Conservation (phyloP, 2,329 filamentous ascomycete genomes). For the Fusarium subglutinans region DNA sequence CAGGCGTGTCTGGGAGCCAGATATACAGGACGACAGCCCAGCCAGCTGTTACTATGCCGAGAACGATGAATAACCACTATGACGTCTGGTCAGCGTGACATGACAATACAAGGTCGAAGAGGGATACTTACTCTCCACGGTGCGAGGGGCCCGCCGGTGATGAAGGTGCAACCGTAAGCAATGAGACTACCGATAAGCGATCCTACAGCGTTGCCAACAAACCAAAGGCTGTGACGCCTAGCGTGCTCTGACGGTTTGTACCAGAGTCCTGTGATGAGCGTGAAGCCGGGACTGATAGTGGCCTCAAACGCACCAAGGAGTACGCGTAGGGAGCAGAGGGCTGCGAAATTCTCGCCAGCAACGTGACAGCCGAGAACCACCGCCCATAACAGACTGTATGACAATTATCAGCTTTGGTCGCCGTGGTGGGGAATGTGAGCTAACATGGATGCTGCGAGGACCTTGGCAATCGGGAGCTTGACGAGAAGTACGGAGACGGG, state of each 20-base stretch:
- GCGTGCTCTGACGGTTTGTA: background rate
- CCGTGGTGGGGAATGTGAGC: too few species aligned
- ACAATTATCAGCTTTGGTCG: fast-evolving
- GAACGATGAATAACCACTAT: background rate
- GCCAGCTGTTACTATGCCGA: background rate
- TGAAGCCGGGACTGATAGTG: background rate
- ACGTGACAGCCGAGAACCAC: background rate
- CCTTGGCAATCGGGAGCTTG: background rate
- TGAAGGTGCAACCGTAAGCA: background rate
- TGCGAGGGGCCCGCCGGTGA: background rate
- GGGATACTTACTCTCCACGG: fast-evolving
- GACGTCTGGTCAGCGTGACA: fast-evolving
- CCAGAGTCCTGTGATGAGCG: background rate
- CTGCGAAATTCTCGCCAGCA: background rate
- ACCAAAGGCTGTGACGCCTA: background rate
- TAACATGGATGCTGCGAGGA: background rate
- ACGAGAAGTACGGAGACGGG: background rate
- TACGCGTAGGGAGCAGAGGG: background rate
- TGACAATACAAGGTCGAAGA: fast-evolving
- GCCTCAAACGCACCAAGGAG: background rate
- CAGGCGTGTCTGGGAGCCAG: background rate
- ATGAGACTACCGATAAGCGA: background rate
- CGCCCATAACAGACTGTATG: background rate
- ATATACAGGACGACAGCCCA: background rate
- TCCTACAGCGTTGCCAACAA: background rate